Evolutionary conservation across 768 basidiomycete species (phyloP), one percentile per base, ranked within the genome.

Genomic region (Tricholoma bakamatsutake): DNA sequence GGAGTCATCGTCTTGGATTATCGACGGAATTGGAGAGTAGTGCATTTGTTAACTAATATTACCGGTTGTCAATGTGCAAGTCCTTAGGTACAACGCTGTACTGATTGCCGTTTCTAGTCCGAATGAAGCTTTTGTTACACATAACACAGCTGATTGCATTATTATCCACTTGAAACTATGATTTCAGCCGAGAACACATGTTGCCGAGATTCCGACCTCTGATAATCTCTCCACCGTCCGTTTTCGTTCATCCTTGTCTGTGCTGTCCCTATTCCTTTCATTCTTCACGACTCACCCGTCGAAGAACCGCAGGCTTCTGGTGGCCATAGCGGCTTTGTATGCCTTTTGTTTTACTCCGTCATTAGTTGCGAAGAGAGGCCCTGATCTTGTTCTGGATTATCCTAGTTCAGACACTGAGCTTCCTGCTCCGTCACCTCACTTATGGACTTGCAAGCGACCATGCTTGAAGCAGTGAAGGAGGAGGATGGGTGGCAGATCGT

Each of bases 401-500:
- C 21, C 21, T 24, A n/a, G 30, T 56, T 43, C 50, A 58, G 60
- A 53, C 55, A 50, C 60, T 37, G 51, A 48, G 58, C 52, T 53
- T 31, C 46, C 55, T 54, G 27, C 21, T 42, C 45, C 18, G 50
- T 42, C 51, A 52, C 54, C 50, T 53, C 57, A 39, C 64, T 66
- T 43, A 72, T 73, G 71, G 63, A 61, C 60, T 55, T 63, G 53
- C 62, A 55, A 57, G 49, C 45, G 18, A 42, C 53, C 58, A 46
- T 53, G 50, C 50, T 67, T 50, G 64, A 62, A 49, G 54, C 58
- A 47, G 60, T 58, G 50, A 60, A 61, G 51, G 69, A 64, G 59
- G 73, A 73, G 56, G 66, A 71, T 49, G 74, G 69, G 56, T 76
- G 77, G 76, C 69, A 76, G 62, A 66, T 72, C 59, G 62, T 77